Evolutionary conservation across 2,329 filamentous ascomycete species (phyloP), one percentile per base, ranked within the genome.

Genomic region (Gaeumannomyces tritici): DNA sequence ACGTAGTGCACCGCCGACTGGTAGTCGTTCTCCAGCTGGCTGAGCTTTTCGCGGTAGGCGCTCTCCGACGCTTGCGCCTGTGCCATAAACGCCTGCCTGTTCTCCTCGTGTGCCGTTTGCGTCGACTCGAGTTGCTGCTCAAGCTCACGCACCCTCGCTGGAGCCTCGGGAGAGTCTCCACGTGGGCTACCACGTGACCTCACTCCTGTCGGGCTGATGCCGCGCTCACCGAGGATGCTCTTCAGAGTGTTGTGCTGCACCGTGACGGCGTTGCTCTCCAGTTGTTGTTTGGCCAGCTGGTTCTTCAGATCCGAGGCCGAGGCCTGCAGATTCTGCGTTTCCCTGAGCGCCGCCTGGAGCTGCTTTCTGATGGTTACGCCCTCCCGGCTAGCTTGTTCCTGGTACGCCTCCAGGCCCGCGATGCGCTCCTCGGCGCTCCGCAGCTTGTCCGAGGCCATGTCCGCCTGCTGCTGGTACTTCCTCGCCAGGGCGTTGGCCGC

Each of bases 1-100:
- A 99, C 91, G 71, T 99, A 99, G 75, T 97, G 95, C 60, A 98
- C 93, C 21, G 95, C 93, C 55, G 95, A 96, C 74, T 97, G 92
- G 73, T 99, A 97, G 73, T 99, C 95, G 72, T 93, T 96, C 76
- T 98, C 93, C 35, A 99, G 85, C 72, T 96, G 93, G 64, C 91
- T 85, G 61, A 99, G 82, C 74, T 97, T 97, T 73, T 97, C 93
- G 65, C 93, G 89, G 77, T 96, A 98, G 58, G 90, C 85, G 62
- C 86, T 83, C 72, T 96, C 93, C n/a, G 91, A 89, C 70, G 96
- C 91, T 68, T 95, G 89, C 64, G 91, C 87, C 62, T 93, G 89
- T 47, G 84, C 80, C 65, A 95, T 90, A 66, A 92, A 91, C 4
- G 83, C 83, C 63, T 85, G 79, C 73, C 90, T 95, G 58, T 91